Percentiles rank a stretch among this genome's conserved stretches.
Conservation (phyloP, 192 early-diverging fungal species). For the Coemansia sp. region DNA sequence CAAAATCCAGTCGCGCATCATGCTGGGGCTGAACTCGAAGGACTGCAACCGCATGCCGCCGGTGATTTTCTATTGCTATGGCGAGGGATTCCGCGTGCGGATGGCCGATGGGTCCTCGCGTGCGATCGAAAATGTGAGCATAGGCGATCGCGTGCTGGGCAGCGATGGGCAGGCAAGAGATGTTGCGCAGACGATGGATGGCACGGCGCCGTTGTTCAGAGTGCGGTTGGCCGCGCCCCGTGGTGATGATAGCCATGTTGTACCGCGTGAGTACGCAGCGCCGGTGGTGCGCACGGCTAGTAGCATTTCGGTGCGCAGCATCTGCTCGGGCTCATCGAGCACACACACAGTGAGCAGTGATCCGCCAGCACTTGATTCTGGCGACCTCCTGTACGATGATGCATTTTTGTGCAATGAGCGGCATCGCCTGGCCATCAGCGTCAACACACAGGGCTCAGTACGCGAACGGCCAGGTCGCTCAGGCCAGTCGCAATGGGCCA, state of each 20-base stretch:
- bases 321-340: conserved; percentile 31
- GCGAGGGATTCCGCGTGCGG: conserved; percentile 45
- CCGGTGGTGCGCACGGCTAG: conserved; percentile 43
- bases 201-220: conserved; percentile 36
- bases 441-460: conserved; percentile 7
- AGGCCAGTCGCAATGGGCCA: conserved; percentile 38
- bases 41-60: conserved; percentile 98
- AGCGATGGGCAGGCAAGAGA: conserved; percentile 38
- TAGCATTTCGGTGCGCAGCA: conserved; percentile 52
- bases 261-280: conserved; percentile 21
- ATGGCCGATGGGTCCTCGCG: conserved; percentile 50
- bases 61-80: conserved; percentile 77
- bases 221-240: conserved; percentile 23
- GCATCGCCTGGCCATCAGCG: conserved; percentile 41
- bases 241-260: conserved; percentile 8
- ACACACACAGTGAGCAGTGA: background rate
- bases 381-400: conserved; percentile 41
- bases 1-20: conserved; percentile 98
- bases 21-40: conserved; percentile 99
- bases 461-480: conserved; percentile 20
- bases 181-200: conserved; percentile 32
- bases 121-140: conserved; percentile 29
- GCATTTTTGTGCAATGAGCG: conserved; percentile 45
- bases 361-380: conserved; percentile 7
- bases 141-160: conserved; percentile 45